These are phyloP conservation scores for Alternaria atra DNA, from an alignment of 2,329 filamentous ascomycete genomes.

Conservation along the genomic window DNA sequence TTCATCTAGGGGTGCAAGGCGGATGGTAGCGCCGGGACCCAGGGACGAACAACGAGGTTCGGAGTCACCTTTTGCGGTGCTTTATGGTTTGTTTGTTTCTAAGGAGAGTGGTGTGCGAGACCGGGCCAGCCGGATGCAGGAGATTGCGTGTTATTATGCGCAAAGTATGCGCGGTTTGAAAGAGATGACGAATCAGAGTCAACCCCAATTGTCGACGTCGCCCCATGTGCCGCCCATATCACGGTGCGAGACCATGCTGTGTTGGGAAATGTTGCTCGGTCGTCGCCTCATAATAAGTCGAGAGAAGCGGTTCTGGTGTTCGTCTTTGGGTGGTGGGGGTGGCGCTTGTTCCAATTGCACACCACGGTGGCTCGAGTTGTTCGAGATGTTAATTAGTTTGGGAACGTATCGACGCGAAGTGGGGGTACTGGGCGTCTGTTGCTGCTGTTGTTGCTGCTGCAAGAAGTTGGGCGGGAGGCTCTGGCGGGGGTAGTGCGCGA, in stretches of 20 bases:
- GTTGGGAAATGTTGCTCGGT: conserved; percentile 50
- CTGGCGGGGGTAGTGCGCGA: conserved; percentile 46
- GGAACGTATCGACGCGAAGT: conserved; percentile 44
- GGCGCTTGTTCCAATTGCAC: conserved; percentile 44
- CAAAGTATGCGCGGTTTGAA: not conserved
- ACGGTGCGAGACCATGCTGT: conserved; percentile 42
- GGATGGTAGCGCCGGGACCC: conserved; percentile 1
- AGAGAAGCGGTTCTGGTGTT: conserved; percentile 46
- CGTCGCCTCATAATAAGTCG: conserved; percentile 47
- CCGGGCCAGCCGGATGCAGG: conserved; percentile 39
- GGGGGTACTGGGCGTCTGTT: conserved; percentile 17
- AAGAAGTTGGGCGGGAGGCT: conserved; percentile 49
- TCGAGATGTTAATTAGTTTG: conserved; percentile 48
- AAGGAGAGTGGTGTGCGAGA: conserved; percentile 34
- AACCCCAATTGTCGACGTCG: conserved; percentile 49
- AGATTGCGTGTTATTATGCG: conserved; percentile 3
- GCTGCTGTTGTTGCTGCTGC: conserved; percentile 25
- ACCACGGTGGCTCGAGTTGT: conserved; percentile 36
- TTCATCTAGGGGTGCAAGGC: conserved; percentile 20
- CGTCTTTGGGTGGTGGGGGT: conserved; percentile 48
- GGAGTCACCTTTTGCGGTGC: conserved; percentile 53
- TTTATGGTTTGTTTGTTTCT: conserved; percentile 27
- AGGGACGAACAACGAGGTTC: conserved; percentile 40
- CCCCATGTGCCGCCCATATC: conserved; percentile 46
- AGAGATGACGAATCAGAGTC: conserved; percentile 10